These are phyloP conservation scores for Pseudogymnoascus sp. DNA, from an alignment of 2,329 filamentous ascomycete genomes.

Conservation along the genomic window DNA sequence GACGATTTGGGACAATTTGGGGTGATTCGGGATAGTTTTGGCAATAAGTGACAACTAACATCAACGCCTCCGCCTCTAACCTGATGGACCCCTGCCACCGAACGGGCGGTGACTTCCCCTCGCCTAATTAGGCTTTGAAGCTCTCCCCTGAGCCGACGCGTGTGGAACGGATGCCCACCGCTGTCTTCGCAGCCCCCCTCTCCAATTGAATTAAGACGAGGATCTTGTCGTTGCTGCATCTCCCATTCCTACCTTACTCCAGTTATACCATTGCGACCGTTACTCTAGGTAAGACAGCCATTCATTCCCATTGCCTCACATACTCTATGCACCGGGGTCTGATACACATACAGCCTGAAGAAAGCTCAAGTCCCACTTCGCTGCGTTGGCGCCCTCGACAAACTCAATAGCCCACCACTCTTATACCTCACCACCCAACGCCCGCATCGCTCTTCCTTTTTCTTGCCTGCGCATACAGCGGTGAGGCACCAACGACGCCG, in stretches of 20 bases:
- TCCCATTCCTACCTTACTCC: slow-evolving; percentile 1
- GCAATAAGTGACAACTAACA: slow-evolving; percentile 1
- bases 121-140: slow-evolving; percentile 6
- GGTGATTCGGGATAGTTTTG: neutral
- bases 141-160: neutral
- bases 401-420: slow-evolving; percentile 1
- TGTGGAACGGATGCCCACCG: slow-evolving; percentile 3
- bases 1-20: neutral
- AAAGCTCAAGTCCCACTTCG: slow-evolving; percentile 5
- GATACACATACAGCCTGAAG: neutral
- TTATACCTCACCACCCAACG: slow-evolving; percentile 1
- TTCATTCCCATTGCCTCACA: neutral
- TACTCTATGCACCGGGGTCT: neutral
- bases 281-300: slow-evolving; percentile 1
- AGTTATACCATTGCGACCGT: neutral
- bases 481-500: slow-evolving; percentile 7
- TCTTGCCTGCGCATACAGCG: slow-evolving; percentile 3
- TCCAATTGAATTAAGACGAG: neutral
- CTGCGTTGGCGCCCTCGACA: slow-evolving; percentile 8
- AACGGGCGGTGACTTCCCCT: neutral
- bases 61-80: neutral
- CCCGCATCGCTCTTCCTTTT: neutral
- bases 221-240: neutral
- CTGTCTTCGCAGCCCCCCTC: neutral
- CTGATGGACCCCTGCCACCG: neutral